These are phyloP conservation scores for Paracamarosporium sp. DNA, from an alignment of 2,329 filamentous ascomycete species.

Conservation along the genomic window DNA sequence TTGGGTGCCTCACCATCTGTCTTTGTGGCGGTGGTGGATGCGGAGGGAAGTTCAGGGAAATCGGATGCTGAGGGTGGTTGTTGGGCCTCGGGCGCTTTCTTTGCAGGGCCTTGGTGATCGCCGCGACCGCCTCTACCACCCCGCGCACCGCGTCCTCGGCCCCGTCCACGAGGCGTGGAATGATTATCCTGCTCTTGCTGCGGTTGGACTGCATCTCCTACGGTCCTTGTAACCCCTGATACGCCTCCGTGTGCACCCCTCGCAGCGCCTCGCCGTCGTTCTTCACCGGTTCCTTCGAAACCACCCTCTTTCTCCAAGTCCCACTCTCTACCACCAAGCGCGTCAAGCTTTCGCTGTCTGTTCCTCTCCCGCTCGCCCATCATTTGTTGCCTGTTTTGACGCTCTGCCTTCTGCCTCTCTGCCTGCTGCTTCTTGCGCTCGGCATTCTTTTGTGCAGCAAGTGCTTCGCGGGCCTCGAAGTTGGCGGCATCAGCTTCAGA, in stretches of 20 bases:
- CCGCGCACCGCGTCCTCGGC: slow-evolving; percentile 38
- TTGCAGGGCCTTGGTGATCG: slow-evolving; percentile 18
- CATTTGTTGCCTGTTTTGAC: slow-evolving; percentile 63
- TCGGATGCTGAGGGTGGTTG: slow-evolving; percentile 49
- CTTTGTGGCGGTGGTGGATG: slow-evolving; percentile 12
- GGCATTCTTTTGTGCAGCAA: slow-evolving; percentile 59
- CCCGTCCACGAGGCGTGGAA: slow-evolving; percentile 9
- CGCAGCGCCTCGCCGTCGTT: slow-evolving; percentile 51
- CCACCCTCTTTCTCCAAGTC: slow-evolving; percentile 68
- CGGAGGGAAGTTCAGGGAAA: slow-evolving; percentile 53
- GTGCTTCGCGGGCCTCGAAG: slow-evolving; percentile 68
- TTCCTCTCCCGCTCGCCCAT: slow-evolving; percentile 69
- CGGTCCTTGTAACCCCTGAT: not conserved
- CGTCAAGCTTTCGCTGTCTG: slow-evolving; percentile 64
- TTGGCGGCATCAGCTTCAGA: slow-evolving; percentile 72
- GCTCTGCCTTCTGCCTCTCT: slow-evolving; percentile 53
- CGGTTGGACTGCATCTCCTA: slow-evolving; percentile 13
- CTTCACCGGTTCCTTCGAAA: slow-evolving; percentile 52
- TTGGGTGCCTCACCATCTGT: slow-evolving; percentile 22
- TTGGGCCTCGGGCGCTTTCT: slow-evolving; percentile 21
- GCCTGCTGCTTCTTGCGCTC: slow-evolving; percentile 46
- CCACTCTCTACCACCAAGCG: slow-evolving; percentile 66
- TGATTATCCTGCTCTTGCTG: slow-evolving; percentile 20
- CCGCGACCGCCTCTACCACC: slow-evolving; percentile 38
- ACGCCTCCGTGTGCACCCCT: slow-evolving; percentile 62